phyloP scores from a whole-genome alignment of 805 yeast species.

The Candida sanyiensis region DNA sequence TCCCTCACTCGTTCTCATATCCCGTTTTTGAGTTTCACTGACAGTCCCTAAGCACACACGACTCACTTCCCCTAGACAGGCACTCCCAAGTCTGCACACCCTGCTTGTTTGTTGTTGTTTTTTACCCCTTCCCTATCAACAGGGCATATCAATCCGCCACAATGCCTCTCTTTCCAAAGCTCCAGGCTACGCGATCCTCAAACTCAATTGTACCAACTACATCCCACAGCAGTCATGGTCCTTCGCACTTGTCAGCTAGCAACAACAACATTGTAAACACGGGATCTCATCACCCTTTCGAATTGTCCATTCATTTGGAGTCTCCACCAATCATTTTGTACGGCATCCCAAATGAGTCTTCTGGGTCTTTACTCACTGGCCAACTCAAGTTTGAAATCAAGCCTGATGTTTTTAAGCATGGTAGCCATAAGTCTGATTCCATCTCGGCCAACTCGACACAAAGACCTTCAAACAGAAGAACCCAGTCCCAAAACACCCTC shows the following conservation, averaged over 20 bases:
- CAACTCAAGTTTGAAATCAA: conserved; percentile 54
- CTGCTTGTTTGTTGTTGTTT: not conserved
- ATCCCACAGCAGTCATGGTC: not conserved
- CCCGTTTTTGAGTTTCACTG: too few species aligned
- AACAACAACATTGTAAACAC: conserved; percentile 20
- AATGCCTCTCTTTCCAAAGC: conserved; percentile 24
- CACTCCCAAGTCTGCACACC: too few species aligned
- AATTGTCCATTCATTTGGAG: conserved; percentile 61
- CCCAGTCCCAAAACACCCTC: conserved; percentile 16
- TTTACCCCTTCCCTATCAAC: not conserved
- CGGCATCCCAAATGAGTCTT: conserved; percentile 70
- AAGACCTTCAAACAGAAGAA: conserved; percentile 19
- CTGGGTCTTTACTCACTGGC: conserved; percentile 86
- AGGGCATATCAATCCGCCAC: not conserved
- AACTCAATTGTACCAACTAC: conserved; percentile 6
- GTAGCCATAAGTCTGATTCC: conserved; percentile 10
- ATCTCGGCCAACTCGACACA: conserved; percentile 13
- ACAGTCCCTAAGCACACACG: too few species aligned
- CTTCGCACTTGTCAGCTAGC: not conserved
- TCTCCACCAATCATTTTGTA: conserved; percentile 88
- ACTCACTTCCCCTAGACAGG: too few species aligned
- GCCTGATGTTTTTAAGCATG: conserved; percentile 19
- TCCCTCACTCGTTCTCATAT: too few species aligned
- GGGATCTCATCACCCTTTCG: conserved; percentile 32
- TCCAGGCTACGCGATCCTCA: conserved; percentile 20